Conservation (phyloP, 1,139 yeast species). For the Candida freyschussii region DNA sequence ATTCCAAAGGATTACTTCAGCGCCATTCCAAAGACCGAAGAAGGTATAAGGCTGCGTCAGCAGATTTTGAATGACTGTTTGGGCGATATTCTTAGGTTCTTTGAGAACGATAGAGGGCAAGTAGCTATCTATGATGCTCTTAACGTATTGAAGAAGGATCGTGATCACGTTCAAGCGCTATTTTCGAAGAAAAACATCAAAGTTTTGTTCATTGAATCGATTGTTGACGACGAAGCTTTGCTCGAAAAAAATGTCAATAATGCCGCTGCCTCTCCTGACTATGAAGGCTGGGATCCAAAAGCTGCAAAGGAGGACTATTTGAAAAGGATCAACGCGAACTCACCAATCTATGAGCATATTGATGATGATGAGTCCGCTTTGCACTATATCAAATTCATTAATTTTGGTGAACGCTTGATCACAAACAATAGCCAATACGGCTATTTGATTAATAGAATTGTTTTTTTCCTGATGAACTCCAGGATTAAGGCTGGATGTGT, state of each 20-base stretch:
- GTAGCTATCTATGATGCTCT: conserved; percentile 96
- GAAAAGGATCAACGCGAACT: conserved; percentile 46
- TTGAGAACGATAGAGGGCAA: conserved; percentile 75
- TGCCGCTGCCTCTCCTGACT: conserved; percentile 87
- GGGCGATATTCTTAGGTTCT: conserved; percentile 65
- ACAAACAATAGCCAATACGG: conserved; percentile 82
- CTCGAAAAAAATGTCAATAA: conserved; percentile 77
- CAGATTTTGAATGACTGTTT: conserved; percentile 61
- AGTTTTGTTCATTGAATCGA: conserved; percentile 81
- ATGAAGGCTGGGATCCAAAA: conserved; percentile 63
- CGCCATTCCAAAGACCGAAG: conserved; percentile 50
- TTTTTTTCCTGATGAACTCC: conserved; percentile 84
- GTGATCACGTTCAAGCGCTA: conserved; percentile 51
- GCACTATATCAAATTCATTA: conserved; percentile 76
- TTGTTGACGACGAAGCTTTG: conserved; percentile 69
- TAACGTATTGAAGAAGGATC: conserved; percentile 69
- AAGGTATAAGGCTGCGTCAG: conserved; percentile 52
- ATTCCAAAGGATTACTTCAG: conserved; percentile 71
- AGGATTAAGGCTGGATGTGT: conserved; percentile 81
- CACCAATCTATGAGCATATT: conserved; percentile 50
- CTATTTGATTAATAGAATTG: conserved; percentile 82
- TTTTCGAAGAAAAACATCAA: conserved; percentile 61
- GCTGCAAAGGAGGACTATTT: conserved; percentile 59
- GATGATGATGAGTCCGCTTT: conserved; percentile 48
- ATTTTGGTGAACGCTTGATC: conserved; percentile 84